These are phyloP conservation scores for Prunus armeniaca DNA, from an alignment of 306 rosid species.

Conservation along the genomic window DNA sequence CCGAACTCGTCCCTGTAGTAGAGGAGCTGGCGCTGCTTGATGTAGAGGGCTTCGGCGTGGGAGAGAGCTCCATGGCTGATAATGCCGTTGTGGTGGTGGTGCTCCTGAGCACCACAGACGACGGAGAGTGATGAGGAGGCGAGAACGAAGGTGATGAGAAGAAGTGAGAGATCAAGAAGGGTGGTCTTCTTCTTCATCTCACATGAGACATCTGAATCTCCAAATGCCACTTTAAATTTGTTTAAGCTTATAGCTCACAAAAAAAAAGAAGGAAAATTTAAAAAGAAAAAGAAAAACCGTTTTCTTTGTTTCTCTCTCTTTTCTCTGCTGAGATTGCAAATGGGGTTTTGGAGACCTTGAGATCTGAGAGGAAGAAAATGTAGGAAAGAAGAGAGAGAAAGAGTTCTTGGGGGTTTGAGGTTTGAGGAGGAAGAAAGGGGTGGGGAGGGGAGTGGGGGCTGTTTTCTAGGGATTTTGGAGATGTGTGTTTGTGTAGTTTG, in stretches of 20 bases:
- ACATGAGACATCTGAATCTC: constrained; percentile 66
- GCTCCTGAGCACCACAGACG: constrained; percentile 11
- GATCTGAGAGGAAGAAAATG: constrained; percentile 24
- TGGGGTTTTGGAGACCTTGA: neutral
- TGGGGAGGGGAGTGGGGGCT: constrained; percentile 7
- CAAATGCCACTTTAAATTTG: constrained; percentile 28
- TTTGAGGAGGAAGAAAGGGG: constrained; percentile 15
- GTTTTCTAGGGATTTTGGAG: constrained; percentile 67
- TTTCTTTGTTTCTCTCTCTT: neutral
- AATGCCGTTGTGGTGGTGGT: neutral
- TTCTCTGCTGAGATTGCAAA: constrained; percentile 14
- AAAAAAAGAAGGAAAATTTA: neutral
- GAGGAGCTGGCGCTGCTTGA: constrained; percentile 76
- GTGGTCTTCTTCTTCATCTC: constrained; percentile 81
- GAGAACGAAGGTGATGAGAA: constrained; percentile 21
- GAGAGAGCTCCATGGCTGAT: constrained; percentile 54
- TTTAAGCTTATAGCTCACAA: neutral
- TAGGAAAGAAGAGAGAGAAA: neutral
- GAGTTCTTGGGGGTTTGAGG: neutral
- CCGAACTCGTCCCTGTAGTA: constrained; percentile 80
- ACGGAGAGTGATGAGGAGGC: constrained; percentile 9
- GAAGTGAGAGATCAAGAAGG: constrained; percentile 19
- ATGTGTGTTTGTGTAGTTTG: constrained; percentile 29
- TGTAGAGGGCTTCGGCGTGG: constrained; percentile 49
- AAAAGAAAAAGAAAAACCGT: neutral